Evolutionary conservation across 495 filamentous ascomycete genomes (phyloP), one percentile per base, ranked within the genome.

Genomic region (Talaromyces wortmannii): DNA sequence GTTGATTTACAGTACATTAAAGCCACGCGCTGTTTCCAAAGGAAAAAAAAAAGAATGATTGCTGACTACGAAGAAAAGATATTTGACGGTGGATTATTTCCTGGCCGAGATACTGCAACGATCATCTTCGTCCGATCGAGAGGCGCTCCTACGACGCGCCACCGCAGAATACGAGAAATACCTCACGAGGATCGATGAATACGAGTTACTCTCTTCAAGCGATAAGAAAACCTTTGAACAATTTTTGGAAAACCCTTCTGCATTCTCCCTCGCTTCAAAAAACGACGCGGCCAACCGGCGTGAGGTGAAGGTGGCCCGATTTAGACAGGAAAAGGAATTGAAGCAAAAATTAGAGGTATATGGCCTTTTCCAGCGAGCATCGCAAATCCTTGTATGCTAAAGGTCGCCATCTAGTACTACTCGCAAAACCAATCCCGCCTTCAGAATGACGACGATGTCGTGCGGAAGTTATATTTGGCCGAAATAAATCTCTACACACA

Each of bases 301-400:
- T 61, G 83, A 88, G 52, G 81, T 84, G 33, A 98, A 98, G 66
- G 94, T 98, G 55, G 80, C 81, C 31, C 83, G 90, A 56, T 97
- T 92, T 69, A 84, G 83, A 64, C 77, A 85, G 53, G 95, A 97
- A 61, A 96, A 94, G 59, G 87, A 90, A 50, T 70, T 98, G 43
- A 94, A 92, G 64, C 72, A 81, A 58, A 91, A 88, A 67, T 76
- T 98, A 16, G 87, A 91, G 78, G 87, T 87, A 63, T n/a, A 15
- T 40, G 13, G 4, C 4, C 5, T 40, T 8, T 17, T 36, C 6
- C 30, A 33, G n/a, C 17, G 31, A 40, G 16, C 31, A 12, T 15
- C 6, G 16, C 8, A 29, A 65, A 59, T 31, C 33, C 8, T 30
- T 55, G 32, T 8, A 43, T 13, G 53, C 31, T 16, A 32, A 50